Conservation (phyloP, 768 basidiomycete species). For the Cantharellus anzutake region DNA sequence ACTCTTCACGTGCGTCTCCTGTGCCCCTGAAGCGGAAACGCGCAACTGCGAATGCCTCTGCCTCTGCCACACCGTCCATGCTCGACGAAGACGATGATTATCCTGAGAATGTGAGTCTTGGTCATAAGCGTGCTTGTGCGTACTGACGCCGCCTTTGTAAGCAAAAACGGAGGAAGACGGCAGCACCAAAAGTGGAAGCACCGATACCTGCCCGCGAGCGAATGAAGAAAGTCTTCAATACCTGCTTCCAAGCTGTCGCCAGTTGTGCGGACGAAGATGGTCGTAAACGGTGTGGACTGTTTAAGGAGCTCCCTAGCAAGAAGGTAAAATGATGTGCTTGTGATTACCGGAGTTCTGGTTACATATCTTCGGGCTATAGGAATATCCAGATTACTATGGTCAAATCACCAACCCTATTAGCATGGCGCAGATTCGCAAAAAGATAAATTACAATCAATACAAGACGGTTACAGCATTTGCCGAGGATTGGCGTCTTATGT, state of each 20-base stretch:
- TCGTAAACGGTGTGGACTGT: constrained; percentile 69
- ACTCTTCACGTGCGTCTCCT: constrained; percentile 10
- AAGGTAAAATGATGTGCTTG: constrained; percentile 26
- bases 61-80: constrained; percentile 59
- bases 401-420: constrained; percentile 79
- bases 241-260: constrained; percentile 54
- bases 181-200: constrained; percentile 22
- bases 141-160: background rate
- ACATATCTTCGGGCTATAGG: constrained; percentile 24
- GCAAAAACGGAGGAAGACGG: constrained; percentile 77
- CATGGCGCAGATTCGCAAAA: constrained; percentile 70
- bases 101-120: constrained; percentile 28
- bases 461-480: constrained; percentile 54
- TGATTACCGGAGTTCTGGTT: background rate
- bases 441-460: constrained; percentile 42
- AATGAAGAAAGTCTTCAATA: constrained; percentile 71
- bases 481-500: constrained; percentile 80
- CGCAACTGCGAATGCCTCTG: constrained; percentile 34
- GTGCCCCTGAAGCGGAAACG: constrained; percentile 50
- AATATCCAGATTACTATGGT: constrained; percentile 85
- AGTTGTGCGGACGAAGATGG: constrained; percentile 53
- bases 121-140: background rate
- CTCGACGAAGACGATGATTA: constrained; percentile 55
- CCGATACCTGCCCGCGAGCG: constrained; percentile 35
- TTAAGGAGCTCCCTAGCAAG: constrained; percentile 64